A percentile compares a stretch with the other conserved stretches of the same genome.
Evolutionary conservation across 768 basidiomycete species (phyloP).

Genomic region (Psilocybe cubensis): DNA sequence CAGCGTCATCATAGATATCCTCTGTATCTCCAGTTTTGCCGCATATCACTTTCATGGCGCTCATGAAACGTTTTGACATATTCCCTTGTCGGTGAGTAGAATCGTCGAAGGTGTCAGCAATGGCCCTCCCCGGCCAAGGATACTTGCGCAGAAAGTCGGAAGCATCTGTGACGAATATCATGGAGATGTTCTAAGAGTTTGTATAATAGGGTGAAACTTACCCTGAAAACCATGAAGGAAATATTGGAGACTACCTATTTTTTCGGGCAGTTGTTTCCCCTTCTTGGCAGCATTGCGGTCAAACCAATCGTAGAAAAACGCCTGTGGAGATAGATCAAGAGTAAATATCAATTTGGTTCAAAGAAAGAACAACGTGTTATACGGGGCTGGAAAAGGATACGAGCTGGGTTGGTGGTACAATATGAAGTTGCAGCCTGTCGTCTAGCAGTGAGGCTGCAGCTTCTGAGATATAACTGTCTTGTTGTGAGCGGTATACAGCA

Average conservation of each 20-base stretch:
- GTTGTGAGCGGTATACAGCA: not conserved
- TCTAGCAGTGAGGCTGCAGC: constrained; percentile 89
- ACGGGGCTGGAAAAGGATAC: constrained; percentile 81
- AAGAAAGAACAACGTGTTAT: constrained; percentile 26
- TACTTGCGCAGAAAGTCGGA: constrained; percentile 86
- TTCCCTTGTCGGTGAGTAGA: constrained; percentile 75
- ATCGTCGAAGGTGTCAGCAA: constrained; percentile 87
- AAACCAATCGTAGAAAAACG: constrained; percentile 94
- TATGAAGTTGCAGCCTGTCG: constrained; percentile 68
- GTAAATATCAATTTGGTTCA: not conserved
- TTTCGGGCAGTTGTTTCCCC: constrained; percentile 81
- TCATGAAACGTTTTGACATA: constrained; percentile 67
- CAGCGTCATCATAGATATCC: constrained; percentile 67
- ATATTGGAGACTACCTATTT: constrained; percentile 90
- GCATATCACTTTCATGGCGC: constrained; percentile 79
- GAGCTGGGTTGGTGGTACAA: constrained; percentile 86
- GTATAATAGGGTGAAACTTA: constrained; percentile 19
- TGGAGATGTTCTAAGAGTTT: not conserved
- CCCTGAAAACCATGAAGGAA: constrained; percentile 87
- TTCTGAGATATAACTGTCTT: constrained; percentile 81
- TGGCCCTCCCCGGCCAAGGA: constrained; percentile 86
- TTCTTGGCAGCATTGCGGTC: constrained; percentile 84
- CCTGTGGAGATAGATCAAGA: constrained; percentile 39
- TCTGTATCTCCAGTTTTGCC: constrained; percentile 82
- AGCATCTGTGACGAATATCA: constrained; percentile 72